Evolutionary conservation across 2,329 filamentous ascomycete species (phyloP).

Genomic region (Pochonia chlamydosporia): DNA sequence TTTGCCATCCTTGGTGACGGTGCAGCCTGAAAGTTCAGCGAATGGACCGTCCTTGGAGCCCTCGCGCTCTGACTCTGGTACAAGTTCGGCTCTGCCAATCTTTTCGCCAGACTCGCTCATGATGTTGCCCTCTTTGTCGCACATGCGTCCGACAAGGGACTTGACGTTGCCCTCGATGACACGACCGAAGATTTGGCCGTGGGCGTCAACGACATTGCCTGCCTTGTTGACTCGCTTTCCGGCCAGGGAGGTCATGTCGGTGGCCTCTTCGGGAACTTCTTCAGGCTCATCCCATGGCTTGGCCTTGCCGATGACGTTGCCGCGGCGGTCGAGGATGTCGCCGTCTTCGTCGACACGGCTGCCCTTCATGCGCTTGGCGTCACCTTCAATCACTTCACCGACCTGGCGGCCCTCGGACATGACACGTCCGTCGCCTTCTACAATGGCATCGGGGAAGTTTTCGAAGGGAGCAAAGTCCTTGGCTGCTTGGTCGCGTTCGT

Average conservation of each 20-base stretch:
- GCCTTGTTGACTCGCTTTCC: slow-evolving; percentile 69
- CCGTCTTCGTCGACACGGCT: slow-evolving; percentile 64
- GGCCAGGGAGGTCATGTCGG: slow-evolving; percentile 56
- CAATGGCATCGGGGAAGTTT: slow-evolving; percentile 48
- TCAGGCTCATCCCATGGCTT: slow-evolving; percentile 59
- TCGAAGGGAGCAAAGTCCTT: slow-evolving; percentile 49
- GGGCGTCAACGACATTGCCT: slow-evolving; percentile 53
- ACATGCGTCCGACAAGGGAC: slow-evolving; percentile 61
- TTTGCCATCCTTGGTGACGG: slow-evolving; percentile 63
- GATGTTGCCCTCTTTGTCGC: slow-evolving; percentile 65
- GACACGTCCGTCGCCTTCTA: slow-evolving; percentile 36
- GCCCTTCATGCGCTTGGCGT: slow-evolving; percentile 57
- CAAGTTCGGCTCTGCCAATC: slow-evolving; percentile 61
- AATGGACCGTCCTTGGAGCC: slow-evolving; percentile 63
- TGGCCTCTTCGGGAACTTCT: slow-evolving; percentile 44
- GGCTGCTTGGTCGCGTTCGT: slow-evolving; percentile 40
- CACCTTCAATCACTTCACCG: slow-evolving; percentile 58
- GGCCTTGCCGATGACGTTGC: slow-evolving; percentile 60
- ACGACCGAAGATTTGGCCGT: slow-evolving; percentile 54
- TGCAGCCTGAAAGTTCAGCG: slow-evolving; percentile 58
- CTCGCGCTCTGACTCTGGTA: slow-evolving; percentile 60
- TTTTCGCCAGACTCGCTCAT: slow-evolving; percentile 68
- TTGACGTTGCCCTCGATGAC: slow-evolving; percentile 62
- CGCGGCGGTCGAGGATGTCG: slow-evolving; percentile 61
- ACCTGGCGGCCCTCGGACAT: slow-evolving; percentile 47